Evolutionary conservation across 768 basidiomycete genomes (phyloP).

Genomic region (Auriscalpium orientale): DNA sequence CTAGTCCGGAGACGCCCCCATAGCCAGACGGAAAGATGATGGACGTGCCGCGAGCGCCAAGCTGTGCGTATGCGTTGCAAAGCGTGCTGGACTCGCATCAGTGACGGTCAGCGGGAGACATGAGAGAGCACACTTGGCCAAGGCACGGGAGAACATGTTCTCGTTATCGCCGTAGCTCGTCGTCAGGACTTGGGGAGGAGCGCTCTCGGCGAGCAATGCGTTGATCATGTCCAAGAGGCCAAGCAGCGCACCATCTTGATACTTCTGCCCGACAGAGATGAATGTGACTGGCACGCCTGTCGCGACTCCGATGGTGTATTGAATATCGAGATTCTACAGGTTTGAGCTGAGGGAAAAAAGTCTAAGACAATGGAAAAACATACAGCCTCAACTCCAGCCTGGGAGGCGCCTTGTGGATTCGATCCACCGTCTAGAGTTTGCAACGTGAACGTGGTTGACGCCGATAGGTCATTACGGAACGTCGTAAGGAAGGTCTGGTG

Average conservation of each 20-base stretch:
- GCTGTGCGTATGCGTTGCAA: no score
- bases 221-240: slow-evolving; percentile 8
- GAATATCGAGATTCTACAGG: slow-evolving; percentile 24
- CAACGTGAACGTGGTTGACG: slow-evolving; percentile 27
- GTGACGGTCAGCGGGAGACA: neutral
- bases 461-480: slow-evolving; percentile 25
- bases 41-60: no score
- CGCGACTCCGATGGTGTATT: no score
- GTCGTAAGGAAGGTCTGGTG: slow-evolving; percentile 17
- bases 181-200: slow-evolving; percentile 11
- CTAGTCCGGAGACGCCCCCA: slow-evolving; percentile 12
- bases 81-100: slow-evolving; percentile 12
- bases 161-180: slow-evolving; percentile 21
- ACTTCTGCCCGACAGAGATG: slow-evolving; percentile 17
- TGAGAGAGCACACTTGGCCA: no score
- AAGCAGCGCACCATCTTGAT: slow-evolving; percentile 6
- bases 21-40: slow-evolving; percentile 14
- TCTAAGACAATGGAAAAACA: slow-evolving; percentile 2
- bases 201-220: slow-evolving; percentile 1
- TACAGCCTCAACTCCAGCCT: slow-evolving; percentile 31
- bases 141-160: slow-evolving; percentile 7
- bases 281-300: slow-evolving; percentile 19
- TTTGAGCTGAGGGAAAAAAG: no score
- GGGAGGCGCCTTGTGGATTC: slow-evolving; percentile 22
- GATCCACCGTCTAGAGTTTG: slow-evolving; percentile 30